These are phyloP conservation scores for Ciborinia camelliae DNA, from an alignment of 2,329 filamentous ascomycete genomes.

Conservation along the genomic window DNA sequence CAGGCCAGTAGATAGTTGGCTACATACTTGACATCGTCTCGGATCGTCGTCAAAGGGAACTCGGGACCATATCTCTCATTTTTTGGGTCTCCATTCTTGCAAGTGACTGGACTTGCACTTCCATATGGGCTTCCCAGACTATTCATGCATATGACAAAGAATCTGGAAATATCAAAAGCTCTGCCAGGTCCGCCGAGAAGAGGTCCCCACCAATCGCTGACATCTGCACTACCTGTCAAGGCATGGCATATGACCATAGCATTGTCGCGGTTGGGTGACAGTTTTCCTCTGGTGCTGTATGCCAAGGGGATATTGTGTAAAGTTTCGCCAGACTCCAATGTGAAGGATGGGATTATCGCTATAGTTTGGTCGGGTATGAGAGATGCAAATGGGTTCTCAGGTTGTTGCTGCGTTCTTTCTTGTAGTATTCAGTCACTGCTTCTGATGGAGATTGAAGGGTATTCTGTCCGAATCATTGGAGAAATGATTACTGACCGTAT, in stretches of 20 bases:
- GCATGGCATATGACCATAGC: conserved; percentile 79
- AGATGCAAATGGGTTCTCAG: conserved; percentile 85
- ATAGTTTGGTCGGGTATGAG: conserved; percentile 88
- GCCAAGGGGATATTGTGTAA: conserved; percentile 72
- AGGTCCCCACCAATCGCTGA: conserved; percentile 85
- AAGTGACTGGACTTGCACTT: conserved; percentile 83
- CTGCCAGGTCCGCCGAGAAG: conserved; percentile 73
- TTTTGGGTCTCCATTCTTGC: conserved; percentile 72
- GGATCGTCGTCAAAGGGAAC: conserved; percentile 90
- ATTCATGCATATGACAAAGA: conserved; percentile 85
- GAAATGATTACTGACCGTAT: conserved; percentile 33
- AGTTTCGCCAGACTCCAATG: conserved; percentile 85
- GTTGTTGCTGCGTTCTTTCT: conserved; percentile 53
- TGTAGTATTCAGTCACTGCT: conserved; percentile 53
- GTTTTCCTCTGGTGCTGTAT: conserved; percentile 62
- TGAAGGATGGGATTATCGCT: conserved; percentile 82
- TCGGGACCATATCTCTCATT: conserved; percentile 87
- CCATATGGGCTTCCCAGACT: conserved; percentile 82
- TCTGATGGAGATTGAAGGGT: conserved; percentile 35
- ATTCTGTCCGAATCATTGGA: conserved; percentile 4
- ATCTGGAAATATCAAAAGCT: conserved; percentile 76
- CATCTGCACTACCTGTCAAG: conserved; percentile 79
- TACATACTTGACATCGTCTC: conserved; percentile 88
- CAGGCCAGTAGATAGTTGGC: conserved; percentile 20
- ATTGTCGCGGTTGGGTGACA: conserved; percentile 59